phyloP scores from a whole-genome alignment of 768 basidiomycete genomes.

The Trametes meyenii region DNA sequence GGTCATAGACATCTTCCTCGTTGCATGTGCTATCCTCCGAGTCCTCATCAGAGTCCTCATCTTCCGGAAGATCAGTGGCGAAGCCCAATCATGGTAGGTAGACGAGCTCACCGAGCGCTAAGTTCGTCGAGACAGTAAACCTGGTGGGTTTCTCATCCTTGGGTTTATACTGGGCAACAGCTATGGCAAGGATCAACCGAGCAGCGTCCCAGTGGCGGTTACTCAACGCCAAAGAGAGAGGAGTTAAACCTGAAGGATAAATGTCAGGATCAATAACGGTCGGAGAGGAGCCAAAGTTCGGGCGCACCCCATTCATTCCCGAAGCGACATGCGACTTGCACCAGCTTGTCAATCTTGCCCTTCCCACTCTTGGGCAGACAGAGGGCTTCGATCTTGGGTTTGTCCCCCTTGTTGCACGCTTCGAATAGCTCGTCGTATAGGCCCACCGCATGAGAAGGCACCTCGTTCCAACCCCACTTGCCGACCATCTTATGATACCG shows the following conservation, averaged over 20 bases:
- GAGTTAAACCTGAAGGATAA: slow-evolving; percentile 43
- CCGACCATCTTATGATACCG: background rate
- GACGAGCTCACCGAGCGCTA: slow-evolving; percentile 39
- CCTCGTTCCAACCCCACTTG: background rate
- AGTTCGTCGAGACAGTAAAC: slow-evolving; percentile 35
- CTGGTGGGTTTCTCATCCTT: slow-evolving; percentile 36
- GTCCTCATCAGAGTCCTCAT: slow-evolving; percentile 32
- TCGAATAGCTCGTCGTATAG: slow-evolving; percentile 59
- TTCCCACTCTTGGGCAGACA: slow-evolving; percentile 49
- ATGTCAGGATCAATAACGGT: background rate
- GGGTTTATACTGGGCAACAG: slow-evolving; percentile 54
- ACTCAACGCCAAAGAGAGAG: slow-evolving; percentile 51
- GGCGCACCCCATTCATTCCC: slow-evolving; percentile 17
- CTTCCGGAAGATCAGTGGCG: slow-evolving; percentile 12
- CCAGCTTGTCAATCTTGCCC: slow-evolving; percentile 33
- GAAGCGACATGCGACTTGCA: slow-evolving; percentile 48
- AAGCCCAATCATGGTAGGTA: background rate
- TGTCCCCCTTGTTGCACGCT: slow-evolving; percentile 56
- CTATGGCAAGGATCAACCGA: slow-evolving; percentile 59
- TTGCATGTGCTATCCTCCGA: slow-evolving; percentile 37
- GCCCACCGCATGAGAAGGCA: slow-evolving; percentile 9
- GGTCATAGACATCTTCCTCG: slow-evolving; percentile 46
- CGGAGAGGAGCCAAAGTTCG: slow-evolving; percentile 9
- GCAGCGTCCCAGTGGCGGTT: slow-evolving; percentile 60
- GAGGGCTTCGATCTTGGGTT: slow-evolving; percentile 50